A percentile compares a stretch with the other conserved stretches of the same genome.
phyloP scores from a whole-genome alignment of 2,329 filamentous ascomycete genomes.

The Colletotrichum orchidophilum region DNA sequence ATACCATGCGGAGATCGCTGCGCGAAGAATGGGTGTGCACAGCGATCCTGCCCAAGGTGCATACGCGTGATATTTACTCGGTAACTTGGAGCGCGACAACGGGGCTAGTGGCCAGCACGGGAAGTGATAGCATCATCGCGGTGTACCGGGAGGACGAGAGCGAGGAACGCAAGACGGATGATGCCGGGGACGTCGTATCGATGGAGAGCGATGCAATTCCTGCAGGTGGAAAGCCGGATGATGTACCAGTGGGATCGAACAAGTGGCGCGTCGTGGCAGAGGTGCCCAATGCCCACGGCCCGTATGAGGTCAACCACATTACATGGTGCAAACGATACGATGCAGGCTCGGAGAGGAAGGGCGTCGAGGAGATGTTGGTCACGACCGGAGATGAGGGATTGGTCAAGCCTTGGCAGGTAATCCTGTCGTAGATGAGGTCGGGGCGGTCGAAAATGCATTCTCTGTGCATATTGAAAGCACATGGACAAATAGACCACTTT shows the following conservation, averaged over 20 bases:
- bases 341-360: conserved; percentile 61
- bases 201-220: conserved; percentile 18
- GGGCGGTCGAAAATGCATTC: not conserved
- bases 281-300: conserved; percentile 82
- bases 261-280: conserved; percentile 78
- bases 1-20: conserved; percentile 81
- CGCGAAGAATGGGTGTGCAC: conserved; percentile 89
- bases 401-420: conserved; percentile 81
- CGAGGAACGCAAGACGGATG: not conserved
- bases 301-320: conserved; percentile 94
- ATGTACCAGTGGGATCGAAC: not conserved
- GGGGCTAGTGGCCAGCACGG: conserved; percentile 85
- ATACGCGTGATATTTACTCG: conserved; percentile 85
- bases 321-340: conserved; percentile 87
- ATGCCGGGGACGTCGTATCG: not conserved
- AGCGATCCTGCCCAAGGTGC: conserved; percentile 75
- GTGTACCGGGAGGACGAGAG: conserved; percentile 74
- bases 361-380: conserved; percentile 83
- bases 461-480: not conserved
- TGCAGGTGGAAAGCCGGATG: conserved; percentile 21
- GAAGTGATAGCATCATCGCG: conserved; percentile 84
- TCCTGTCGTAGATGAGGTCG: conserved; percentile 31
- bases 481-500: not conserved
- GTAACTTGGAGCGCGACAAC: conserved; percentile 82
- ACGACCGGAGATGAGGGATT: conserved; percentile 93